Conservation (phyloP, 2,329 filamentous ascomycete species). For the Ophiostoma tasmaniense region DNA sequence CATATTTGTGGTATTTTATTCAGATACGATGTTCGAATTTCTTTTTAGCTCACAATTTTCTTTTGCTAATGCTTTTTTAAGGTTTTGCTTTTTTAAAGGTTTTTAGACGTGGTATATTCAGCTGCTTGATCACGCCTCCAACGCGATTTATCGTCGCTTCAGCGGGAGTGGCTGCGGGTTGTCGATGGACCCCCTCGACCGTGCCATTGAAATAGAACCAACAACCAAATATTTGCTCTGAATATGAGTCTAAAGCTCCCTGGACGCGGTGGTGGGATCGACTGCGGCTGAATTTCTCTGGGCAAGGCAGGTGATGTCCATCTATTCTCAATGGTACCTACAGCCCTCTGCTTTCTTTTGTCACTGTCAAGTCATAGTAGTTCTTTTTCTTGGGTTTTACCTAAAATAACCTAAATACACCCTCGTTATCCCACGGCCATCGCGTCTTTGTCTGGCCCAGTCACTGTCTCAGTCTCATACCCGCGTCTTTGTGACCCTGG, state of each 20-base stretch:
- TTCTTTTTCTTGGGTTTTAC: not conserved
- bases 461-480: not conserved
- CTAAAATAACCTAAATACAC: not conserved
- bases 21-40: not conserved
- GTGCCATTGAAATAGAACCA: not conserved
- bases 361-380: not conserved
- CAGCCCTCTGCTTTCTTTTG: not conserved
- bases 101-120: not conserved
- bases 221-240: not conserved
- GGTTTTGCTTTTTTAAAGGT: not conserved
- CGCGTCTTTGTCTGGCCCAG: not conserved
- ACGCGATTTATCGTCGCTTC: not conserved
- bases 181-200: not conserved
- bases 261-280: not conserved
- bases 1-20: not conserved
- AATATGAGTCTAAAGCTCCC: not conserved
- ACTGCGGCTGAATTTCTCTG: not conserved
- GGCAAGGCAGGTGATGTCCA: not conserved
- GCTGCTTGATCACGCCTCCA: not conserved
- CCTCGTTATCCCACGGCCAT: not conserved
- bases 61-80: too few species aligned
- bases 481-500: conserved; percentile 2
- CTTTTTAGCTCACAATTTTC: not conserved
- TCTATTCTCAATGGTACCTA: not conserved
- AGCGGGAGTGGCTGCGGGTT: not conserved